phyloP scores from a whole-genome alignment of 129 eudicot species.

The Calendula officinalis region DNA sequence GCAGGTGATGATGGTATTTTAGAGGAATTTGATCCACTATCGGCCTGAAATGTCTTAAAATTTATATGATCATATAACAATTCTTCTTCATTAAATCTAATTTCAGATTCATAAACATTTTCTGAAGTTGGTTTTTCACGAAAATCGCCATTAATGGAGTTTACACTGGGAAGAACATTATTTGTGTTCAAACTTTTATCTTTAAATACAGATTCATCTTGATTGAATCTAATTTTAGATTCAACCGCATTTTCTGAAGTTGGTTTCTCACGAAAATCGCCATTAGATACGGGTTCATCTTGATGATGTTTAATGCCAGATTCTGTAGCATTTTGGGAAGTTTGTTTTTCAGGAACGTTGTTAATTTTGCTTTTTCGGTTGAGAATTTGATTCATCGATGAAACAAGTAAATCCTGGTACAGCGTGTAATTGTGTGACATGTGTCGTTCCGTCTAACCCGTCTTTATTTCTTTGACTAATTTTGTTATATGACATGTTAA shows the following conservation, averaged over 20 bases:
- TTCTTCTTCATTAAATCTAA: slow-evolving; percentile 36
- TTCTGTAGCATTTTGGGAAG: slow-evolving; percentile 27
- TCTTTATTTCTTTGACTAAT: slow-evolving; percentile 51
- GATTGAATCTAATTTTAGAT: slow-evolving; percentile 16
- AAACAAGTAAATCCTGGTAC: slow-evolving; percentile 77
- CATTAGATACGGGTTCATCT: slow-evolving; percentile 39
- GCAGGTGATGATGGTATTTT: slow-evolving; percentile 40
- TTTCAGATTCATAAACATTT: slow-evolving; percentile 31
- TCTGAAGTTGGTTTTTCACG: slow-evolving; percentile 28
- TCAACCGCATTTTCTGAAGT: slow-evolving; percentile 27
- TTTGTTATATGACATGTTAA: slow-evolving; percentile 68
- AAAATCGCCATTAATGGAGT: slow-evolving; percentile 31
- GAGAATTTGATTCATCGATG: slow-evolving; percentile 51
- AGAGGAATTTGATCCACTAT: slow-evolving; percentile 40
- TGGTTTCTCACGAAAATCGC: slow-evolving; percentile 26
- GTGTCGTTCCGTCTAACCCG: slow-evolving; percentile 56
- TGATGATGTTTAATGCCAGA: slow-evolving; percentile 37
- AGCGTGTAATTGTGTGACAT: slow-evolving; percentile 61
- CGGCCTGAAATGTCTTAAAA: slow-evolving; percentile 30
- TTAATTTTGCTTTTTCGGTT: slow-evolving; percentile 38
- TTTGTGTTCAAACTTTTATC: slow-evolving; percentile 21
- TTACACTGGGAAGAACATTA: slow-evolving; percentile 32
- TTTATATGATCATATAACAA: slow-evolving; percentile 38
- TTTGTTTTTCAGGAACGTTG: slow-evolving; percentile 23
- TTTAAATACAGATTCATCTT: too few species aligned